phyloP scores from a whole-genome alignment of 2,329 filamentous ascomycete genomes.

The Fusarium falciforme region DNA sequence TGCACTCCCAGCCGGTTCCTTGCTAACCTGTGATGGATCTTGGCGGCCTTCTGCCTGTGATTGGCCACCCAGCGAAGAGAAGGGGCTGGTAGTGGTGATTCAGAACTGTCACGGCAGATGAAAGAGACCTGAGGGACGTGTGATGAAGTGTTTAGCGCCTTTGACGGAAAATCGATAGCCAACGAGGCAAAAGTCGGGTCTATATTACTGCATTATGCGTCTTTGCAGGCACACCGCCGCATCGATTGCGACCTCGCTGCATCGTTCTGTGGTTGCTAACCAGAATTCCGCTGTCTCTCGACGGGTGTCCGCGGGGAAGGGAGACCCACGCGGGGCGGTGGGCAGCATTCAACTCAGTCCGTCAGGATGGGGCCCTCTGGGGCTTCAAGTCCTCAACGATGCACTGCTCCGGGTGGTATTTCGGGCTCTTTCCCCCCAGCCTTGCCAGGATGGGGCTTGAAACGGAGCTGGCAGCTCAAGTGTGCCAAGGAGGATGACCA shows the following conservation, averaged over 20 bases:
- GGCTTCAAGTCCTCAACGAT: constrained; percentile 9
- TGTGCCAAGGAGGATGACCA: neutral
- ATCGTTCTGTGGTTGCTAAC: constrained; percentile 9
- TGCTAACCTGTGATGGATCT: constrained; percentile 34
- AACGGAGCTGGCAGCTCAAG: neutral
- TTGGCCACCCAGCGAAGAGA: constrained; percentile 30
- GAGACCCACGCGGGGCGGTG: constrained; percentile 16
- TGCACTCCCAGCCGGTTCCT: constrained; percentile 20
- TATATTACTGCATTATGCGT: constrained; percentile 32
- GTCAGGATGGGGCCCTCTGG: constrained; percentile 6
- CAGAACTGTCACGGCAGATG: constrained; percentile 39
- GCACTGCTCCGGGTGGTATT: constrained; percentile 6
- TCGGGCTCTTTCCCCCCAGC: neutral
- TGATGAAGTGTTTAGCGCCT: constrained; percentile 37
- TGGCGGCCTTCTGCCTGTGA: constrained; percentile 18
- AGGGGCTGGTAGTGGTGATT: constrained; percentile 33
- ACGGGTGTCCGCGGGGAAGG: constrained; percentile 28
- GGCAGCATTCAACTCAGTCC: constrained; percentile 21
- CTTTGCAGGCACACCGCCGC: constrained; percentile 40
- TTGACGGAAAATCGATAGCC: constrained; percentile 23
- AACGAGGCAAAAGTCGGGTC: constrained; percentile 24
- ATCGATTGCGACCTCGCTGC: constrained; percentile 26
- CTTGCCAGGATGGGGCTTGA: constrained; percentile 1
- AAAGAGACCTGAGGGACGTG: constrained; percentile 19
- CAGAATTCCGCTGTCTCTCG: constrained; percentile 2